Conservation (phyloP, 2,329 filamentous ascomycete species). For the Phaeoacremonium minimum region DNA sequence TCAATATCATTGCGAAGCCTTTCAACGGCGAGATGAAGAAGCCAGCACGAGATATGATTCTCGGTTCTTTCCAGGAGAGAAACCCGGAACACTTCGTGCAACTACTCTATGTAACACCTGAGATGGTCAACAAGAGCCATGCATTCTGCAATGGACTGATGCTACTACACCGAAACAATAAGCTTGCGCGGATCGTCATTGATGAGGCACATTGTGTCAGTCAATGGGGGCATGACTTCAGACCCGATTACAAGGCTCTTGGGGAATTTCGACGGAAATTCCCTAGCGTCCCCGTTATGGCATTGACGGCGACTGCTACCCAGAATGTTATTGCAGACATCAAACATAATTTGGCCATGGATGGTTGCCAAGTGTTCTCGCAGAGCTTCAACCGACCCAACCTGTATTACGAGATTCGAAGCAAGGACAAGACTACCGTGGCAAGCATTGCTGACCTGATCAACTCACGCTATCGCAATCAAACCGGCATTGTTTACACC, state of each 20-base stretch:
- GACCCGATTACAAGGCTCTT: slow-evolving; percentile 88
- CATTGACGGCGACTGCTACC: slow-evolving; percentile 91
- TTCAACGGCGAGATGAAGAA: slow-evolving; percentile 73
- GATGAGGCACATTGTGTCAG: slow-evolving; percentile 99
- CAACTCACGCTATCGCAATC: slow-evolving; percentile 59
- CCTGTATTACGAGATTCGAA: slow-evolving; percentile 77
- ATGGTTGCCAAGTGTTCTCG: slow-evolving; percentile 71
- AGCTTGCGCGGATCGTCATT: slow-evolving; percentile 87
- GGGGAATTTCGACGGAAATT: slow-evolving; percentile 70
- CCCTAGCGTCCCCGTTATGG: slow-evolving; percentile 82
- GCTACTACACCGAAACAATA: slow-evolving; percentile 62
- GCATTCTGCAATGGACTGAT: slow-evolving; percentile 63
- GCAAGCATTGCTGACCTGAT: slow-evolving; percentile 62
- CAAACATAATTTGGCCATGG: slow-evolving; percentile 84
- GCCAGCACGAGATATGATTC: slow-evolving; percentile 61
- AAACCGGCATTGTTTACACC: slow-evolving; percentile 92
- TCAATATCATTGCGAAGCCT: slow-evolving; percentile 74
- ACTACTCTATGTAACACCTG: slow-evolving; percentile 90
- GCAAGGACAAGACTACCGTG: slow-evolving; percentile 60
- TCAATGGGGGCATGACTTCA: slow-evolving; percentile 98
- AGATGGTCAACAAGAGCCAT: slow-evolving; percentile 86
- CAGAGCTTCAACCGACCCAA: slow-evolving; percentile 99
- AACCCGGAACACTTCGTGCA: slow-evolving; percentile 75
- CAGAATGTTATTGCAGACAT: slow-evolving; percentile 89
- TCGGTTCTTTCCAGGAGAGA: slow-evolving; percentile 56